Base-by-base conservation (phyloP, 148 eudicot genomes). In the Fagopyrum tataricum region DNA sequence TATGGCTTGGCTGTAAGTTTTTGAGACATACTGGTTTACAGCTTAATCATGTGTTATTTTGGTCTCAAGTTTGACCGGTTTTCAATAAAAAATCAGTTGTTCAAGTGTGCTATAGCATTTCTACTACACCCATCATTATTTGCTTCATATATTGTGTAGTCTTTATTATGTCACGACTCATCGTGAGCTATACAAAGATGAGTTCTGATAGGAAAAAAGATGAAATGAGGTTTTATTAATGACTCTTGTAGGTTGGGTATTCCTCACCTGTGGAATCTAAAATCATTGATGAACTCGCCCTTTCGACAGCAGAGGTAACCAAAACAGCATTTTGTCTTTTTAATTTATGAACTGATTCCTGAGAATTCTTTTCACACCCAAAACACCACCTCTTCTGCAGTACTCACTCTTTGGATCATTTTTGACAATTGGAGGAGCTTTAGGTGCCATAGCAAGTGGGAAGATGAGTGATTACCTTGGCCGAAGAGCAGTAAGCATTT, bases 1-100 rank as follows among this genome's bases (percentile, higher is more conserved):
- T 71, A 18, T 62, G 89, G 89, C 40, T 79, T 21, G 76, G 82
- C 80, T 71, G 89, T 83, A 74, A 79, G 81, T 81, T 8, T 67
- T 67, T 20, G 1, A 31, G 37, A 31, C 37, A 31, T 31, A 31
- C 37, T 31, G 37, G 2, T 31, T 2, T 31, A 31, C 37, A 31
- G 1, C 37, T 31, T 3, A 31, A 31, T 31, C 37, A 31, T 31
- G 37, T 31, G 37, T n/a, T n/a, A n/a, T n/a, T n/a, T n/a, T n/a
- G n/a, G n/a, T n/a, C n/a, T n/a, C n/a, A n/a, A n/a, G n/a, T n/a
- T n/a, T n/a, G n/a, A n/a, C n/a, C n/a, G n/a, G n/a, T n/a, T n/a
- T n/a, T n/a, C n/a, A n/a, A n/a, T n/a, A n/a, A n/a, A n/a, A n/a
- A n/a, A n/a, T n/a, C n/a, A n/a, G n/a, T n/a, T n/a, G n/a, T n/a